These are phyloP conservation scores for Fusarium sarcochroum DNA, from an alignment of 2,329 filamentous ascomycete species.

Conservation along the genomic window DNA sequence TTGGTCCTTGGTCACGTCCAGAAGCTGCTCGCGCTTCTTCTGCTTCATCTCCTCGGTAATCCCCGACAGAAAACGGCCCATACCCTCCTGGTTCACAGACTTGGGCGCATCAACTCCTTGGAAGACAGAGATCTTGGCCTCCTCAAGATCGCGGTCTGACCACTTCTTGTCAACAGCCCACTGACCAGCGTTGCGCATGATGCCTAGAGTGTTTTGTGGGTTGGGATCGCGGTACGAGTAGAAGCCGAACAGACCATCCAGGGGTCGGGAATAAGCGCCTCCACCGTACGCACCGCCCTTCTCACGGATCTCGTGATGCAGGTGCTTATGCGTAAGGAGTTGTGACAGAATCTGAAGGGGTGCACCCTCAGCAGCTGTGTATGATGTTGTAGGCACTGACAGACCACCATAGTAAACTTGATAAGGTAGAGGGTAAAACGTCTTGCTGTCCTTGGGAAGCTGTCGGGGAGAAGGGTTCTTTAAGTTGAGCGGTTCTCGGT, in stretches of 20 bases:
- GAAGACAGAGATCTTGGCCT: conserved; percentile 96
- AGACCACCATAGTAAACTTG: conserved; percentile 96
- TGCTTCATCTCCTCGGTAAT: conserved; percentile 93
- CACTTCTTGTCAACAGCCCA: conserved; percentile 88
- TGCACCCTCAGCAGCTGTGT: conserved; percentile 80
- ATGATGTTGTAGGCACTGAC: conserved; percentile 86
- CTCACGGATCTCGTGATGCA: conserved; percentile 97
- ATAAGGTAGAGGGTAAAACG: conserved; percentile 94
- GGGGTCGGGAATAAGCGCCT: conserved; percentile 83
- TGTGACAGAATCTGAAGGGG: conserved; percentile 90
- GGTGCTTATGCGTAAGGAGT: conserved; percentile 93
- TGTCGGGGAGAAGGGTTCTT: conserved; percentile 49
- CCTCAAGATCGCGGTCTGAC: conserved; percentile 88
- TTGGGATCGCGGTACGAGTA: conserved; percentile 98
- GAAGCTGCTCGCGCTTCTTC: conserved; percentile 81
- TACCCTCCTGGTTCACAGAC: conserved; percentile 89
- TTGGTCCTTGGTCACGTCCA: conserved; percentile 87
- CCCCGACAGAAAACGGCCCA: conserved; percentile 86
- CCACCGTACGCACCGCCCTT: conserved; percentile 98
- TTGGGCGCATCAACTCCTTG: conserved; percentile 90
- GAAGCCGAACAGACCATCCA: conserved; percentile 91
- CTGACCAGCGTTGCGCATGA: conserved; percentile 85
- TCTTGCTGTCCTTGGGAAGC: conserved; percentile 71
- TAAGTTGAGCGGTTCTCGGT: conserved; percentile 57
- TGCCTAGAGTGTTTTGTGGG: conserved; percentile 86